Evolutionary conservation across 495 filamentous ascomycete species (phyloP).

Genomic region (Aspergillus bridgeri): DNA sequence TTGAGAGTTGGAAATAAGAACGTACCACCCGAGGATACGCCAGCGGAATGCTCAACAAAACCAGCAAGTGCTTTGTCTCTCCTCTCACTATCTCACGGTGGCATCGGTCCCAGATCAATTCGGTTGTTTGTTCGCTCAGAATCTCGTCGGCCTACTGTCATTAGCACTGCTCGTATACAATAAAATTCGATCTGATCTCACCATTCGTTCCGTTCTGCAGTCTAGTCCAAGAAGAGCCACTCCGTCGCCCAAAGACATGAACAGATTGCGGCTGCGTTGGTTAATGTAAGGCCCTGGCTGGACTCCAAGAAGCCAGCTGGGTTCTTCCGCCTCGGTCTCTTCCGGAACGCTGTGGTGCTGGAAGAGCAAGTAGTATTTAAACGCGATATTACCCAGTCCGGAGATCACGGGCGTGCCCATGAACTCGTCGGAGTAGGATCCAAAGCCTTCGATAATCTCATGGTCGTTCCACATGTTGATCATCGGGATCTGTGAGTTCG

Average conservation of each 20-base stretch:
- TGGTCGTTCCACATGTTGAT: slow-evolving; percentile 98
- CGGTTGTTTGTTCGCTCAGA: slow-evolving; percentile 75
- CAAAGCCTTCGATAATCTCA: slow-evolving; percentile 96
- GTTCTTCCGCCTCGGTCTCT: slow-evolving; percentile 77
- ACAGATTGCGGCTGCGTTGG: slow-evolving; percentile 78
- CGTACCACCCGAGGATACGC: slow-evolving; percentile 85
- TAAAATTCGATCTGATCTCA: slow-evolving; percentile 20
- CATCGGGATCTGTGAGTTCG: slow-evolving; percentile 94
- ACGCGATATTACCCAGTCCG: slow-evolving; percentile 84
- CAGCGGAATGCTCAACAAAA: slow-evolving; percentile 80
- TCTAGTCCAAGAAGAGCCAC: slow-evolving; percentile 85
- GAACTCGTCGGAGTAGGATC: slow-evolving; percentile 87
- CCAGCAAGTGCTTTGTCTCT: slow-evolving; percentile 83
- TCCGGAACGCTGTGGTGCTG: slow-evolving; percentile 86
- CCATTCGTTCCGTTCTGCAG: slow-evolving; percentile 83
- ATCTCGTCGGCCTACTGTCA: slow-evolving; percentile 62
- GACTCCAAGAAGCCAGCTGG: slow-evolving; percentile 83
- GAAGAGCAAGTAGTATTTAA: slow-evolving; percentile 98
- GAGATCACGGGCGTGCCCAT: slow-evolving; percentile 90
- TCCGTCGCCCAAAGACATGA: slow-evolving; percentile 74
- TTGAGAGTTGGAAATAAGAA: slow-evolving; percentile 13
- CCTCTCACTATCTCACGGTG: slow-evolving; percentile 76
- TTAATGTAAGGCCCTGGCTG: slow-evolving; percentile 86
- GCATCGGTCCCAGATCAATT: slow-evolving; percentile 79
- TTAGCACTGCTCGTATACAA: slow-evolving; percentile 19